A percentile compares a stretch with the other conserved stretches of the same genome.
Conservation (phyloP, 805 yeast genomes). For the Teunomyces panamensis region DNA sequence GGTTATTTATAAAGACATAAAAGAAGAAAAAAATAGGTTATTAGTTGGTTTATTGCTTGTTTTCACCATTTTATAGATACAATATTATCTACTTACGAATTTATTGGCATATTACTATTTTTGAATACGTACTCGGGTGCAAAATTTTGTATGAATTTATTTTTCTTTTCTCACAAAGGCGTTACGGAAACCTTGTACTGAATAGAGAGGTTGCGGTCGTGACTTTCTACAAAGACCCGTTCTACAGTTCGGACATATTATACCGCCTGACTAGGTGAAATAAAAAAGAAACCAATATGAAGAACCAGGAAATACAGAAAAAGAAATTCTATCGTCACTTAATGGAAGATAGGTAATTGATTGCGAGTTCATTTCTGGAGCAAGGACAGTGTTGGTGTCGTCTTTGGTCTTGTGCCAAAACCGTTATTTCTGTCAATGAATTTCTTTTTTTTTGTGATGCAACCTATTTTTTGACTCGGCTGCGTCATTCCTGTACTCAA, state of each 20-base stretch:
- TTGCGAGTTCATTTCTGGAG: too few species aligned
- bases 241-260: not conserved
- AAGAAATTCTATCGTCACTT: too few species aligned
- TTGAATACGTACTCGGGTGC: not conserved
- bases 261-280: not conserved
- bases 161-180: too few species aligned
- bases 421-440: too few species aligned
- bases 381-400: too few species aligned
- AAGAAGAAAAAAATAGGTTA: not conserved
- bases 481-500: not conserved
- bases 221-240: not conserved
- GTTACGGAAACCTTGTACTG: not conserved
- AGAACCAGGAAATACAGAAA: not conserved
- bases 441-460: not conserved
- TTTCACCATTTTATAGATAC: not conserved
- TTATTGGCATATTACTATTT: not conserved
- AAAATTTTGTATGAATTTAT: not conserved
- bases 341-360: too few species aligned
- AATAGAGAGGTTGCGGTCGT: not conserved
- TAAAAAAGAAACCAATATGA: not conserved
- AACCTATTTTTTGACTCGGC: too few species aligned
- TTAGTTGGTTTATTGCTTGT: not conserved
- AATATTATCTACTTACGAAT: not conserved
- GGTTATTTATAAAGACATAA: not conserved
- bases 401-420: too few species aligned